Conservation (phyloP, 1,139 yeast species). For the Diutina ranongensis region DNA sequence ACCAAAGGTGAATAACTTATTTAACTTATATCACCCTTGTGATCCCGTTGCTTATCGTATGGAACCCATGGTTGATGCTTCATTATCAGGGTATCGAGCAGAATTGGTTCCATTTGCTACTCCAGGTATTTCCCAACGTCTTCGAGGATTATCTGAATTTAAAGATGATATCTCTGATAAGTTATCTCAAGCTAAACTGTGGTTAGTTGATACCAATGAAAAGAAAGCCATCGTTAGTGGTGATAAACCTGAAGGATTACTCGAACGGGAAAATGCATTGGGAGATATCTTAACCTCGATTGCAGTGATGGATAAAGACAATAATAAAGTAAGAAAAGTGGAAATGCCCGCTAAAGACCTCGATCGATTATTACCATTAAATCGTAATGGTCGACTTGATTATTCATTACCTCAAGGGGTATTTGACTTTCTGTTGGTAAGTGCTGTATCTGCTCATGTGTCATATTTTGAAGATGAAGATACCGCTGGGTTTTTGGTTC, state of each 20-base stretch:
- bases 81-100: constrained; percentile 47
- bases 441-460: constrained; percentile 80
- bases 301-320: constrained; percentile 4
- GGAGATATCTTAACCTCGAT: neutral
- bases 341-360: neutral
- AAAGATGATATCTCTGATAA: neutral
- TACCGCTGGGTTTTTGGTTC: constrained; percentile 67
- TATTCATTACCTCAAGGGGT: constrained; percentile 71
- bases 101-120: constrained; percentile 44
- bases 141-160: neutral
- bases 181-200: neutral
- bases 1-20: constrained; percentile 50
- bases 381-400: constrained; percentile 42
- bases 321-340: neutral
- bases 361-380: neutral
- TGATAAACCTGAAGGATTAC: too few relatives aligned
- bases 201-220: neutral
- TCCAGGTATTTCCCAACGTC: neutral
- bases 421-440: constrained; percentile 65
- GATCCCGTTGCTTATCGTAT: constrained; percentile 83
- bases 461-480: constrained; percentile 83
- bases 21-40: constrained; percentile 76
- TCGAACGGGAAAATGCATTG: neutral
- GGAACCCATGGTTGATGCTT: constrained; percentile 63
- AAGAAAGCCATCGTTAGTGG: too few relatives aligned